Percentiles rank a stretch among this genome's conserved stretches.
These are phyloP conservation scores for Exserohilum rostratum DNA, from an alignment of 2,329 filamentous ascomycete species.

Conservation along the genomic window DNA sequence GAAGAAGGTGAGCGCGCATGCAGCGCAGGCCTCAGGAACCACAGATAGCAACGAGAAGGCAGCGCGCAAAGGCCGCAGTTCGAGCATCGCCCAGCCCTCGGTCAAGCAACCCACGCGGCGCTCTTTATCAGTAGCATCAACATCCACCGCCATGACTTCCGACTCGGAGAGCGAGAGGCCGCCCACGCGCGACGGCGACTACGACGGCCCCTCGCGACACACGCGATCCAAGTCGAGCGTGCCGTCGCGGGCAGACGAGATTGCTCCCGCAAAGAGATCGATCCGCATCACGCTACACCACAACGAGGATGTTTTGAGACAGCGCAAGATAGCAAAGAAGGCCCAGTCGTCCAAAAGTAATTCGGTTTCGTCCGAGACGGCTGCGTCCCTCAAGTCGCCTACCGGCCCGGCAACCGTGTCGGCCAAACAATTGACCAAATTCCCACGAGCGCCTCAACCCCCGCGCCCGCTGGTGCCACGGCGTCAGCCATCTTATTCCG, in stretches of 20 bases:
- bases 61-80: constrained; percentile 40
- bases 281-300: constrained; percentile 91
- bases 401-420: constrained; percentile 72
- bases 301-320: constrained; percentile 75
- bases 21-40: constrained; percentile 34
- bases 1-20: constrained; percentile 38
- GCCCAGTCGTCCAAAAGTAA: constrained; percentile 47
- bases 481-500: constrained; percentile 84
- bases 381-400: constrained; percentile 86
- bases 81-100: constrained; percentile 29
- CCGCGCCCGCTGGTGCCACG: constrained; percentile 88
- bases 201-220: constrained; percentile 57
- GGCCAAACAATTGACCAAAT: constrained; percentile 75
- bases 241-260: constrained; percentile 63
- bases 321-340: constrained; percentile 75
- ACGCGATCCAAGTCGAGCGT: constrained; percentile 66
- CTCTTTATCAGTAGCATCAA: constrained; percentile 54
- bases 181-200: constrained; percentile 35
- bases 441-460: constrained; percentile 86
- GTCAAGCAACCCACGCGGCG: constrained; percentile 43
- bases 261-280: constrained; percentile 72
- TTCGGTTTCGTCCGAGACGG: constrained; percentile 50
- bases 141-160: constrained; percentile 69
- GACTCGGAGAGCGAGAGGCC: constrained; percentile 68
- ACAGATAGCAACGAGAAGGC: constrained; percentile 37